Base-by-base conservation (phyloP, 495 filamentous ascomycete species). In the Talaromyces liani region DNA sequence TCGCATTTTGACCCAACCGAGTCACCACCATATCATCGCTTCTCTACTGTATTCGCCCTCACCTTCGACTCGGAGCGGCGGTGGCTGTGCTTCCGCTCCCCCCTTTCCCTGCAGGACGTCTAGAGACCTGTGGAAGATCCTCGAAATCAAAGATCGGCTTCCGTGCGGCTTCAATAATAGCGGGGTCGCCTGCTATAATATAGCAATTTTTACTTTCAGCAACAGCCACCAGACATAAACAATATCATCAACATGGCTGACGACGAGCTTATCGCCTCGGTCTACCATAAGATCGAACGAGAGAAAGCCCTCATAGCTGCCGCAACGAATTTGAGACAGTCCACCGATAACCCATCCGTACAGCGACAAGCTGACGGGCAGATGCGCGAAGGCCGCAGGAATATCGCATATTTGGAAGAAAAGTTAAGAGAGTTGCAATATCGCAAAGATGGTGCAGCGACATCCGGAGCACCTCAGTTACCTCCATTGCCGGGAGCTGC, bases 281-380 rank as follows among this genome's bases (percentile, higher is more conserved):
- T 98, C 80, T 86, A 88, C 79, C 88, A 87, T 79, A 98, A 99
- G 91, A 97, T 98, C 77, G 92, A 97, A 82, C 86, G 94, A 74
- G 95, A 99, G 76, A 92, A 93, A 82, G 88, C 89, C 69, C 85
- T 99, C 67, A 94, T 99, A 82, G 88, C 91, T 75, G 92, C 91
- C 67, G 95, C 95, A 60, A 91, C 91, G 72, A 84, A 88, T 63
- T 96, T 99, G 91, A 88, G 92, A 80, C 90, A 91, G 79, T 91
- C 93, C 70, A 97, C 93, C 69, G 87, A 91, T 77, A 98, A 99
- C 74, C 88, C 90, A 62, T 79, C 86, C 62, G 92, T 98, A 64
- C 90, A 92, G 69, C 90, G 92, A 65, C 85, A 90, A 64, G 86
- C 94, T 68, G 93, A 98, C 65, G 87, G 86, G 60, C 90, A 96